phyloP scores from a whole-genome alignment of 805 yeast genomes.

The Cyberlindnera mississippiensis region DNA sequence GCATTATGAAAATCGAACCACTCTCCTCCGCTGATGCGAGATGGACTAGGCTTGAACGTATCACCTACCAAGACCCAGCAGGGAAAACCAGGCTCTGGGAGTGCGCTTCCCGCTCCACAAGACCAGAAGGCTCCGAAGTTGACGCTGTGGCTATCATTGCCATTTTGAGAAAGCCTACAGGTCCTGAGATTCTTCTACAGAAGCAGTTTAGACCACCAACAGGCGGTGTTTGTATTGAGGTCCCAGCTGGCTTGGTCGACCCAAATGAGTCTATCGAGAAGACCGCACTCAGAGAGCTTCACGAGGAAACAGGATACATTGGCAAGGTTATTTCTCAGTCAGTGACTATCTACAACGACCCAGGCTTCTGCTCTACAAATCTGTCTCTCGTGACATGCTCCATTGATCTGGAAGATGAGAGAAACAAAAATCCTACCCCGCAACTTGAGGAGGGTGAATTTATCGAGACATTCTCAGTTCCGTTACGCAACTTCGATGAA shows the following conservation, averaged over 20 bases:
- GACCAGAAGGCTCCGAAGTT: slow-evolving; percentile 37
- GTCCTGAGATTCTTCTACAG: slow-evolving; percentile 56
- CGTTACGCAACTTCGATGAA: slow-evolving; percentile 53
- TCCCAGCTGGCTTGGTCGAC: slow-evolving; percentile 95
- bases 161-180: slow-evolving; percentile 48
- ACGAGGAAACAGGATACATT: slow-evolving; percentile 89
- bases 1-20: slow-evolving; percentile 28
- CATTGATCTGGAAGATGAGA: slow-evolving; percentile 62
- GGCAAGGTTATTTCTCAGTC: slow-evolving; percentile 53
- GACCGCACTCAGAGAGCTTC: slow-evolving; percentile 84
- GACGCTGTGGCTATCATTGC: slow-evolving; percentile 95
- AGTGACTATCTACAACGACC: slow-evolving; percentile 64
- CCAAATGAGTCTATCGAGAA: slow-evolving; percentile 70
- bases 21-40: slow-evolving; percentile 45
- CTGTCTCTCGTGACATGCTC: slow-evolving; percentile 73
- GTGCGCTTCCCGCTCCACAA: slow-evolving; percentile 55
- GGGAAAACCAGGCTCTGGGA: slow-evolving; percentile 84
- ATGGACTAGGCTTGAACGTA: slow-evolving; percentile 65
- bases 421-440: slow-evolving; percentile 66
- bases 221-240: slow-evolving; percentile 81
- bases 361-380: slow-evolving; percentile 89
- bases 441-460: slow-evolving; percentile 88
- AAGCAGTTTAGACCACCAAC: slow-evolving; percentile 95
- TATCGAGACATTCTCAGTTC: slow-evolving; percentile 81
- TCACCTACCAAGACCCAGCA: slow-evolving; percentile 67